phyloP scores from a whole-genome alignment of 2,329 filamentous ascomycete genomes.

The Scedosporium aurantiacum region DNA sequence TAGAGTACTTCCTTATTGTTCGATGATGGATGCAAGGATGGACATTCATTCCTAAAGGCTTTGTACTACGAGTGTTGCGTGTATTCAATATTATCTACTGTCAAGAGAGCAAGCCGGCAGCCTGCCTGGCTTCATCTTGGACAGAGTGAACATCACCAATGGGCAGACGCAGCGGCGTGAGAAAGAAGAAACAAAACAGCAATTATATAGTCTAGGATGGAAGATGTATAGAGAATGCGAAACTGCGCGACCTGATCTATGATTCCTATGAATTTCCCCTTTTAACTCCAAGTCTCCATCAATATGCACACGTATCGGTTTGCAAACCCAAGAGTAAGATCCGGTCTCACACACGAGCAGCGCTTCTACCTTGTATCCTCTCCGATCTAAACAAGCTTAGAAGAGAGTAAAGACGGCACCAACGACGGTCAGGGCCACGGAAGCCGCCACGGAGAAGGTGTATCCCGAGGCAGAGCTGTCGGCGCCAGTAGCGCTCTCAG shows the following conservation, averaged over 20 bases:
- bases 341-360: neutral
- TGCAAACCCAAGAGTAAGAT: neutral
- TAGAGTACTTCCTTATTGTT: neutral
- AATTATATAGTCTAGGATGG: conserved; percentile 4
- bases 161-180: neutral
- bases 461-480: neutral
- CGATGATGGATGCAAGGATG: neutral
- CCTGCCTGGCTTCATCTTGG: too few species aligned
- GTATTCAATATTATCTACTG: too few species aligned
- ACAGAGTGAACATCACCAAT: neutral
- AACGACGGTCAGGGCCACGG: conserved; percentile 3
- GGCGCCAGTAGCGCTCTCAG: neutral
- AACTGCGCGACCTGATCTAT: neutral
- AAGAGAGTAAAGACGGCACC: conserved; percentile 5
- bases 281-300: neutral
- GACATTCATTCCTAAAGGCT: too few species aligned
- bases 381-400: neutral
- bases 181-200: neutral
- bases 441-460: neutral
- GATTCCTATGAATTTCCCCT: neutral
- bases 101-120: too few species aligned
- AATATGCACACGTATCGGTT: conserved; percentile 1
- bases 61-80: too few species aligned
- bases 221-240: conserved; percentile 1
- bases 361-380: neutral